Conservation (phyloP, 331 rosid genomes). For the Acacia pycnantha region DNA sequence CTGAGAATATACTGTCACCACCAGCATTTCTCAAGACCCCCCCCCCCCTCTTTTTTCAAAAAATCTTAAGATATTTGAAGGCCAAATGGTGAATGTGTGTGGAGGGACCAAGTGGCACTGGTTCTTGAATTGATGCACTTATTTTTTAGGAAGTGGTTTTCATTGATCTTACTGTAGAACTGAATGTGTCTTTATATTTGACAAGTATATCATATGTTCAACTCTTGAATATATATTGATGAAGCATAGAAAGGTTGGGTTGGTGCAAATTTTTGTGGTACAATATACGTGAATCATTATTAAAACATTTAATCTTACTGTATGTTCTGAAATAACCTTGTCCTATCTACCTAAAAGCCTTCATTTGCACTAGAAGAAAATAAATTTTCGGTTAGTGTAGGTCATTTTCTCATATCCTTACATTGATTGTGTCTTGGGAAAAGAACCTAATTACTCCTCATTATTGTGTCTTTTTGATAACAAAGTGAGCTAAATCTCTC, state of each 20-base stretch:
- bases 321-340: neutral
- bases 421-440: neutral
- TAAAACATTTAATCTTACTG: neutral
- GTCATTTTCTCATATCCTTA: neutral
- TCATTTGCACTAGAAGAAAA: neutral
- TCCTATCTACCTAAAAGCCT: neutral
- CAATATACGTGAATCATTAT: neutral
- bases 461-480: neutral
- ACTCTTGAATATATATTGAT: neutral
- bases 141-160: neutral
- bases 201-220: neutral
- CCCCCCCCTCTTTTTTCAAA: neutral
- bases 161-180: neutral
- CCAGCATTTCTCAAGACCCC: neutral
- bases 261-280: neutral
- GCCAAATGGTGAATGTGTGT: neutral
- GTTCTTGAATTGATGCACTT: neutral
- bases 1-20: neutral
- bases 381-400: neutral
- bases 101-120: neutral
- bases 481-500: neutral
- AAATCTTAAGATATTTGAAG: neutral
- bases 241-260: neutral
- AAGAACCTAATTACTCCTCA: neutral
- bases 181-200: neutral